Evolutionary conservation across 2,329 filamentous ascomycete genomes (phyloP), one percentile per base, ranked within the genome.

Genomic region (Cladosporium sp.): DNA sequence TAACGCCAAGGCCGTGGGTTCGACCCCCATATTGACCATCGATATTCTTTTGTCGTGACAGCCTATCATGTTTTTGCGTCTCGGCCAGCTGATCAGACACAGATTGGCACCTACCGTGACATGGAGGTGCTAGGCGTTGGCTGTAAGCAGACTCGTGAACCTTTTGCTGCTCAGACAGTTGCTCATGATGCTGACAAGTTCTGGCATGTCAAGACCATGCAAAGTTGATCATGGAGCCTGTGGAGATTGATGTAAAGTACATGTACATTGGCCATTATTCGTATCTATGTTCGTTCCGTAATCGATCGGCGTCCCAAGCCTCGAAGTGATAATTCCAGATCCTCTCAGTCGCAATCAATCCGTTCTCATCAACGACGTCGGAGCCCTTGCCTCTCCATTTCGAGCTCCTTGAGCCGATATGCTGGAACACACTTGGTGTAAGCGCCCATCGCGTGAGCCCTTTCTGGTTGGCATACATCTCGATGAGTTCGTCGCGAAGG

Each of bases 1-100:
- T 62, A 62, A 62, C 59, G 59, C 59, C 59, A 62, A 62, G 59
- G 59, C 52, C 59, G 28, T 28, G 59, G 44, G 59, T 62, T 62
- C 59, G 59, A 62, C 59, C 59, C 59, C 44, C 59, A 28, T 62
- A 62, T 32, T 34, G 59, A 62, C 59, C 59, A 62, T 38, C 10
- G n/a, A 36, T 52, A 7, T 41, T 44, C 24, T 64, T 64, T 58
- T 52, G 59, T 11, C 5, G 8, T 4, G n/a, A 24, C 3, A 47
- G 6, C 41, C 5, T 18, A 4, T 18, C 8, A 47, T 18, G 12
- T 47, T 47, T 47, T 47, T 47, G n/a, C 41, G n/a, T 21, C 41
- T 47, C 10, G 2, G 10, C n/a, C 8, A 47, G 41, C n/a, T 11
- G 7, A 10, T 21, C n/a, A 47, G 2, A 44, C 6, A 2, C n/a